phyloP scores from a whole-genome alignment of 306 rosid genomes.

The Pyrus pyrifolia region DNA sequence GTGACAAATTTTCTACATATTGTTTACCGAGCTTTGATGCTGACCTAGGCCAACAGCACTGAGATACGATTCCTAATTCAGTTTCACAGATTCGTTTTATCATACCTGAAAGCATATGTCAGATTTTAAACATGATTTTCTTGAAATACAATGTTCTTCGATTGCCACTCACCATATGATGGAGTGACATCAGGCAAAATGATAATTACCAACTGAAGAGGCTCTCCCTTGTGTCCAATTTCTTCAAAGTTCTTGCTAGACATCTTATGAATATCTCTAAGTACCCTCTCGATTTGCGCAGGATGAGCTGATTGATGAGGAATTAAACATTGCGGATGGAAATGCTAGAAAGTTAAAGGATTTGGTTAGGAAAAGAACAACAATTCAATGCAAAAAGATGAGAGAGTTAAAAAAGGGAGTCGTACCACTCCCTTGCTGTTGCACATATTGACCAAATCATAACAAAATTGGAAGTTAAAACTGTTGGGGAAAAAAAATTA shows the following conservation, averaged over 20 bases:
- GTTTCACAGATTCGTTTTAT: slow-evolving; percentile 78
- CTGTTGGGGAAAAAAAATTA: neutral
- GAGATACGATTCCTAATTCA: slow-evolving; percentile 76
- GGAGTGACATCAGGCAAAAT: slow-evolving; percentile 60
- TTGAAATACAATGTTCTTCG: neutral
- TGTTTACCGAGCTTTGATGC: slow-evolving; percentile 23
- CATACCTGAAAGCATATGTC: neutral
- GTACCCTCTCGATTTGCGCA: slow-evolving; percentile 28
- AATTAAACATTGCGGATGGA: slow-evolving; percentile 23
- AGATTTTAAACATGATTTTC: too few relatives aligned
- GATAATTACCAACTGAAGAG: slow-evolving; percentile 49
- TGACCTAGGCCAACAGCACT: slow-evolving; percentile 50
- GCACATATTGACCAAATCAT: slow-evolving; percentile 39
- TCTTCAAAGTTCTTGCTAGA: neutral
- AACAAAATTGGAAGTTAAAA: slow-evolving; percentile 16
- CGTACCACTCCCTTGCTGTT: slow-evolving; percentile 65
- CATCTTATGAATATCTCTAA: slow-evolving; percentile 23
- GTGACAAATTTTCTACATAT: slow-evolving; percentile 72
- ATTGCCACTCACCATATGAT: slow-evolving; percentile 46
- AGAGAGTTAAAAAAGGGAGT: neutral
- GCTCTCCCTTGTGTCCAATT: neutral
- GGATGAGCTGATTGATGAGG: slow-evolving; percentile 13
- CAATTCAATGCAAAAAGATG: neutral
- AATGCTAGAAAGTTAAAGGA: slow-evolving; percentile 23
- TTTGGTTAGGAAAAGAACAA: neutral